phyloP scores from a whole-genome alignment of 805 yeast species.

The Teunomyces pallodes region DNA sequence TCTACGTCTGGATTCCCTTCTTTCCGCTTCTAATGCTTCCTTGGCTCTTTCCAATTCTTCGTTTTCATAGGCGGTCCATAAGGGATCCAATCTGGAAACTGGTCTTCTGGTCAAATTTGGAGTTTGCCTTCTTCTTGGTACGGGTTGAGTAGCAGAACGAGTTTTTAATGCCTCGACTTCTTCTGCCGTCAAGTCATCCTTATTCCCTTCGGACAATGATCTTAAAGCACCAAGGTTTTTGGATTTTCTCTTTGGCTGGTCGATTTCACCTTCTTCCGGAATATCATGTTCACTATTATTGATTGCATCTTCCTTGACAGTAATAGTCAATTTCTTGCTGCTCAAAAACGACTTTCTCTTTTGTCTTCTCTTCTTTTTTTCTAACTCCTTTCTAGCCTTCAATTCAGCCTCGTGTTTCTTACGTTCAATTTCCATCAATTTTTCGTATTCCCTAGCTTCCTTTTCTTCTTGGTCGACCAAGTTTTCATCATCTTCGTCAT shows the following conservation, averaged over 20 bases:
- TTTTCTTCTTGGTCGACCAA: slow-evolving; percentile 43
- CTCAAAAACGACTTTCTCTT: slow-evolving; percentile 40
- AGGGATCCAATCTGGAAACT: slow-evolving; percentile 55
- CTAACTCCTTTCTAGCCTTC: slow-evolving; percentile 46
- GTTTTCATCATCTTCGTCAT: slow-evolving; percentile 48
- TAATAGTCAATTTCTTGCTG: slow-evolving; percentile 34
- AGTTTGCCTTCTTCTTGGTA: slow-evolving; percentile 27
- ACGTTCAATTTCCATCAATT: slow-evolving; percentile 44
- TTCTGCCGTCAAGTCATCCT: slow-evolving; percentile 38
- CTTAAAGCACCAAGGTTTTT: slow-evolving; percentile 25
- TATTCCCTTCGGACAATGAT: slow-evolving; percentile 34
- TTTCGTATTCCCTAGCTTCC: slow-evolving; percentile 44
- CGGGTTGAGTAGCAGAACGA: slow-evolving; percentile 47
- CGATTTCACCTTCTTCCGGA: slow-evolving; percentile 22
- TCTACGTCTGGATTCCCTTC: slow-evolving; percentile 17
- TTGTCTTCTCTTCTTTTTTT: slow-evolving; percentile 42
- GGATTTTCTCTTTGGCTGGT: slow-evolving; percentile 39
- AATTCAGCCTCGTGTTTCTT: slow-evolving; percentile 54
- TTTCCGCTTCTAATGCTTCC: slow-evolving; percentile 40
- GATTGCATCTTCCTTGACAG: slow-evolving; percentile 31
- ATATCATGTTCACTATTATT: slow-evolving; percentile 20
- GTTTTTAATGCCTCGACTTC: slow-evolving; percentile 45
- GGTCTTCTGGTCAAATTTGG: slow-evolving; percentile 52
- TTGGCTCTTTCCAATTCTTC: slow-evolving; percentile 43
- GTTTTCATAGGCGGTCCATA: slow-evolving; percentile 51